Evolutionary conservation across 345 rosid species (phyloP).

Genomic region (Aethionema arabicum): DNA sequence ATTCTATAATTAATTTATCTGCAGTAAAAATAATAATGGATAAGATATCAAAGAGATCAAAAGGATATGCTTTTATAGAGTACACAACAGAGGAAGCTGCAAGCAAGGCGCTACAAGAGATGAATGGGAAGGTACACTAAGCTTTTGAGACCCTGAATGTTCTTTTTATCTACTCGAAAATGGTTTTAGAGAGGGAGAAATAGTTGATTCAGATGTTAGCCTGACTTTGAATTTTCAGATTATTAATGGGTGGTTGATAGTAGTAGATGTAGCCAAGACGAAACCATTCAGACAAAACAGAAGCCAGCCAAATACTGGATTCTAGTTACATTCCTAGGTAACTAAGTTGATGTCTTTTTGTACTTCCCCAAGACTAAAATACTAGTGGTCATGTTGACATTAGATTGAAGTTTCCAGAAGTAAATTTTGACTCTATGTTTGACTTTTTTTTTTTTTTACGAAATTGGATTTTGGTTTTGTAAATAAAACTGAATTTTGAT

Average conservation of each 20-base stretch:
- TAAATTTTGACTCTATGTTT: background rate
- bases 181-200: background rate
- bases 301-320: slow-evolving; percentile 15
- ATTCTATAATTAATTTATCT: background rate
- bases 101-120: slow-evolving; percentile 75
- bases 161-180: background rate
- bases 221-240: slow-evolving; percentile 51
- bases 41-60: slow-evolving; percentile 94
- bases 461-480: too few species aligned
- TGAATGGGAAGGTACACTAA: slow-evolving; percentile 84
- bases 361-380: slow-evolving; percentile 3
- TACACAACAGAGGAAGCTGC: slow-evolving; percentile 95
- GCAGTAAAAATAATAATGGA: slow-evolving; percentile 94
- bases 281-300: slow-evolving; percentile 49
- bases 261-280: slow-evolving; percentile 83
- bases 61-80: slow-evolving; percentile 89
- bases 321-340: slow-evolving; percentile 11
- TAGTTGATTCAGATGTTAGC: slow-evolving; percentile 22
- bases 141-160: background rate
- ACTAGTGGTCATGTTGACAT: slow-evolving; percentile 2
- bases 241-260: slow-evolving; percentile 99
- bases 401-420: slow-evolving; percentile 1
- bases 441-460: too few species aligned
- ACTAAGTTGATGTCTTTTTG: slow-evolving; percentile 11
- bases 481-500: too few species aligned